These are phyloP conservation scores for Leishmania mexicana DNA, from an alignment of 208 protist genomes.

Conservation along the genomic window DNA sequence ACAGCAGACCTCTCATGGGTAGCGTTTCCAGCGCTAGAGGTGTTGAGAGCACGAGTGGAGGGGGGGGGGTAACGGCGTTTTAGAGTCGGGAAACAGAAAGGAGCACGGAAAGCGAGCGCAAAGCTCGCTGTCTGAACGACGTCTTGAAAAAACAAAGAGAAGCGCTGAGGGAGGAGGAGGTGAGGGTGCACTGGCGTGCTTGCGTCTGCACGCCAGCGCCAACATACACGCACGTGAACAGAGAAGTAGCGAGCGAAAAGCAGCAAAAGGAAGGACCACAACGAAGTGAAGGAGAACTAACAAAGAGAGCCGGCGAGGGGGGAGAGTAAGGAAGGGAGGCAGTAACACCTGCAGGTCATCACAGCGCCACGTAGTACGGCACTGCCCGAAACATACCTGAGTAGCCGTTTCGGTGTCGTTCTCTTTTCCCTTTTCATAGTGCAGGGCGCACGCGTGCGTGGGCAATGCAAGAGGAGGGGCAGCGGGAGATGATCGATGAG, in stretches of 20 bases:
- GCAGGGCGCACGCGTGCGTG: not conserved
- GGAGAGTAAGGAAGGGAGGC: no score
- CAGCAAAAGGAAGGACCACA: not conserved
- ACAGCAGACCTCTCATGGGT: not conserved
- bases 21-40: not conserved
- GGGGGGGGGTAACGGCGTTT: no score
- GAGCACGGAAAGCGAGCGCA: no score
- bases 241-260: not conserved
- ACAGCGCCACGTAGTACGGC: not conserved
- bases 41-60: not conserved
- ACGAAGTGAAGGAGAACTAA: not conserved
- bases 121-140: no score
- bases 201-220: not conserved
- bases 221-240: not conserved
- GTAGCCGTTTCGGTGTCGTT: not conserved
- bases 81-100: no score
- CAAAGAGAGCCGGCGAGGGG: not conserved
- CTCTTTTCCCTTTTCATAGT: not conserved
- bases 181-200: not conserved
- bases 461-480: not conserved
- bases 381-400: not conserved
- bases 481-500: not conserved
- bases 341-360: not conserved
- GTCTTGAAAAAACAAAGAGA: not conserved
- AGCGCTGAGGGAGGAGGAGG: not conserved